Conservation (phyloP, 1,139 yeast species). For the Lodderomyces beijingensis region DNA sequence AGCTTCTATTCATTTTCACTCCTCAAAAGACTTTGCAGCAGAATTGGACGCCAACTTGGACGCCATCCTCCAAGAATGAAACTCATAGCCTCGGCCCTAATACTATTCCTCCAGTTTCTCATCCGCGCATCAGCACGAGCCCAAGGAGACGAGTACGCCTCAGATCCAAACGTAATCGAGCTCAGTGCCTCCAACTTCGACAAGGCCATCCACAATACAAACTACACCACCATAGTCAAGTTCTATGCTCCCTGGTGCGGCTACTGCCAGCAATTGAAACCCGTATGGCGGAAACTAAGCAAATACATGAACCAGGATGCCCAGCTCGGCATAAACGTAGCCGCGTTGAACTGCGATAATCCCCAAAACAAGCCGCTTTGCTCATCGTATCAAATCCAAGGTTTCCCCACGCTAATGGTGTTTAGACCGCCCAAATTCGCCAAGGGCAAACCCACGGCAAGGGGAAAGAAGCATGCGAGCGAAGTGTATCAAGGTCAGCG, state of each 20-base stretch:
- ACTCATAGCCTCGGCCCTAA: too few relatives aligned
- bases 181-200: slow-evolving; percentile 56
- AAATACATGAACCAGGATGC: slow-evolving; percentile 39
- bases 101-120: slow-evolving; percentile 4
- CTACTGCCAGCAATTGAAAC: slow-evolving; percentile 58
- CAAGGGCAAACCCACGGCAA: slow-evolving; percentile 8
- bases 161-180: slow-evolving; percentile 51
- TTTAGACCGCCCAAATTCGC: slow-evolving; percentile 76
- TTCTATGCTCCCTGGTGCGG: slow-evolving; percentile 99
- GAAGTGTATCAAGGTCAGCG: slow-evolving; percentile 74
- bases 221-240: slow-evolving; percentile 80
- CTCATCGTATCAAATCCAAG: slow-evolving; percentile 59
- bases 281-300: slow-evolving; percentile 61
- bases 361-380: slow-evolving; percentile 66
- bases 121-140: slow-evolving; percentile 10
- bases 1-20: too few relatives aligned
- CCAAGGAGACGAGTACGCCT: slow-evolving; percentile 28
- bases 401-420: slow-evolving; percentile 78
- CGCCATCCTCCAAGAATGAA: too few relatives aligned
- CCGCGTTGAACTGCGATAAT: slow-evolving; percentile 83
- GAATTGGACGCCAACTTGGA: too few relatives aligned
- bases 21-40: too few relatives aligned
- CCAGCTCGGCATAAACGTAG: slow-evolving; percentile 64
- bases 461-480: slow-evolving; percentile 41
- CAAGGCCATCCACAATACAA: slow-evolving; percentile 58